Conservation (phyloP, 2,329 filamentous ascomycete genomes). For the Aspergillus sp. region DNA sequence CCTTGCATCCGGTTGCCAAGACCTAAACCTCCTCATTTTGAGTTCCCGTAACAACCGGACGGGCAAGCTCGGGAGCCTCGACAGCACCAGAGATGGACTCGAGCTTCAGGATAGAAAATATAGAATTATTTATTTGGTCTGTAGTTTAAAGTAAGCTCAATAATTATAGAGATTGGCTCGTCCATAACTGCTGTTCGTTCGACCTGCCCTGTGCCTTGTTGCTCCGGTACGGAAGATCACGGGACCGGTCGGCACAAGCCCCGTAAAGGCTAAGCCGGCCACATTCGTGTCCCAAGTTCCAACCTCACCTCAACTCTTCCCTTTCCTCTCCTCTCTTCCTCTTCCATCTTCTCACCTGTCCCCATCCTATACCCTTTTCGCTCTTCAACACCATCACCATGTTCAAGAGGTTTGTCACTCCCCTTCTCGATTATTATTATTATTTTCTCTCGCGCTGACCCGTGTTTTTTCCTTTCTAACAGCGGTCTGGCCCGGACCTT, state of each 20-base stretch:
- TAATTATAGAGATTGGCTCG: not conserved
- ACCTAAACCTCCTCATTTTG: slow-evolving; percentile 21
- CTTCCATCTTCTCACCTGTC: slow-evolving; percentile 34
- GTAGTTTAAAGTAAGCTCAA: not conserved
- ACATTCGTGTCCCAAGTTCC: slow-evolving; percentile 30
- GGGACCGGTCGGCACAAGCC: slow-evolving; percentile 45
- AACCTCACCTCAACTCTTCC: slow-evolving; percentile 30
- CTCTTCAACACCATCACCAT: slow-evolving; percentile 54
- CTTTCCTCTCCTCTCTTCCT: slow-evolving; percentile 32
- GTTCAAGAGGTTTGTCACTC: slow-evolving; percentile 59
- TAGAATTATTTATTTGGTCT: not conserved
- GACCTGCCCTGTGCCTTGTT: slow-evolving; percentile 7
- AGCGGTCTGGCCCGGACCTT: slow-evolving; percentile 68
- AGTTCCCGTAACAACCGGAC: slow-evolving; percentile 19
- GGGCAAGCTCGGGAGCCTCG: slow-evolving; percentile 10
- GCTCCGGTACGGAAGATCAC: slow-evolving; percentile 43
- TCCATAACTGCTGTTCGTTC: not conserved
- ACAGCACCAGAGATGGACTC: not conserved
- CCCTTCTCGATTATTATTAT: slow-evolving; percentile 13
- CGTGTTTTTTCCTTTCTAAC: slow-evolving; percentile 12
- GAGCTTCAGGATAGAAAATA: not conserved
- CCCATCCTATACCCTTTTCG: slow-evolving; percentile 37
- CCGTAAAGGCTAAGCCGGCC: slow-evolving; percentile 41
- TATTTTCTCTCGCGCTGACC: slow-evolving; percentile 14
- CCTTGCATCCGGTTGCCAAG: slow-evolving; percentile 26